Evolutionary conservation across 1,284 basidiomycete genomes (phyloP).

Genomic region (Taiwanofungus camphoratus): DNA sequence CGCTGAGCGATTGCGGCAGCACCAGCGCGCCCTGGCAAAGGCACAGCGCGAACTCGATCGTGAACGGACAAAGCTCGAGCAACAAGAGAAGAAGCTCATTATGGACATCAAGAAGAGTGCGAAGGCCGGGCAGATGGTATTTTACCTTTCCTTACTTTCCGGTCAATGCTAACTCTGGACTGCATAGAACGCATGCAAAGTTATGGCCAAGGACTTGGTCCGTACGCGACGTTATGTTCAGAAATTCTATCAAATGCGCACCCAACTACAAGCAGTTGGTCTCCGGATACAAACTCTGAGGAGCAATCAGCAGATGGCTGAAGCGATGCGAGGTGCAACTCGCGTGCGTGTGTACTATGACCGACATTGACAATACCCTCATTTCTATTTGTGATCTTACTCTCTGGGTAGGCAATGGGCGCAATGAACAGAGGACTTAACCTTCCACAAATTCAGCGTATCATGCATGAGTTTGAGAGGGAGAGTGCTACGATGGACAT

Average conservation of each 20-base stretch:
- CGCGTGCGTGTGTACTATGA: slow-evolving; percentile 48
- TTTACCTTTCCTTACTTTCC: slow-evolving; percentile 3
- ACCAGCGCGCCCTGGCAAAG: slow-evolving; percentile 93
- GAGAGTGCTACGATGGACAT: slow-evolving; percentile 99
- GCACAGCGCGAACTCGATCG: slow-evolving; percentile 97
- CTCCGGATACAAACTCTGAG: slow-evolving; percentile 94
- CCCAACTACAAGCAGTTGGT: slow-evolving; percentile 94
- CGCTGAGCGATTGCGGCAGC: slow-evolving; percentile 92
- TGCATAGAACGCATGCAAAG: slow-evolving; percentile 91
- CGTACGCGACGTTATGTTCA: slow-evolving; percentile 93
- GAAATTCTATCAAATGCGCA: slow-evolving; percentile 99
- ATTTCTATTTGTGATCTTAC: slow-evolving; percentile 9
- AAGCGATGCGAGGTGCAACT: slow-evolving; percentile 98
- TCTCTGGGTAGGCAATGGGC: slow-evolving; percentile 79
- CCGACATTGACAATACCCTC: not conserved
- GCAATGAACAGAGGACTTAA: slow-evolving; percentile 97
- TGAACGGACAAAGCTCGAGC: slow-evolving; percentile 91
- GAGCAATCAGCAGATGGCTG: slow-evolving; percentile 98
- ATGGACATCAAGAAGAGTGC: slow-evolving; percentile 96
- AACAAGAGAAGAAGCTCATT: slow-evolving; percentile 91
- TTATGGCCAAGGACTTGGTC: slow-evolving; percentile 98
- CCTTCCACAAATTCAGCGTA: slow-evolving; percentile 89
- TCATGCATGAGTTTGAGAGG: slow-evolving; percentile 97
- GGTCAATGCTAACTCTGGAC: slow-evolving; percentile 9
- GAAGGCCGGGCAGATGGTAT: slow-evolving; percentile 91